Conservation (phyloP, 2,329 filamentous ascomycete genomes). For the Colletotrichum sansevieriae region DNA sequence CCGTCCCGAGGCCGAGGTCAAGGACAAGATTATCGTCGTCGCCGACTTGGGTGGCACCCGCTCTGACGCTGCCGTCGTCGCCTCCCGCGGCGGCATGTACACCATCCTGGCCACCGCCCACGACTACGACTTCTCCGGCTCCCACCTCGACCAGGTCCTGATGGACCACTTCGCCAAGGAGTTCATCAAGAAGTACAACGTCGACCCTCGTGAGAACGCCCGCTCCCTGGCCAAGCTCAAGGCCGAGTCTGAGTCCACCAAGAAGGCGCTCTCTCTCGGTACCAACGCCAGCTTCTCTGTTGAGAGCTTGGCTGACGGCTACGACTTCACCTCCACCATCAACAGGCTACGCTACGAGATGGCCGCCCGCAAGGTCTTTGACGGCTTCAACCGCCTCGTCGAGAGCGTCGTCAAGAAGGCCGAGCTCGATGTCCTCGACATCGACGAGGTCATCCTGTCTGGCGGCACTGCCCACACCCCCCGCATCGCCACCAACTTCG, state of each 20-base stretch:
- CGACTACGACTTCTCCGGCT: slow-evolving; percentile 93
- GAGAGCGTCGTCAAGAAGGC: slow-evolving; percentile 92
- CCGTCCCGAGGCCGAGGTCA: slow-evolving; percentile 76
- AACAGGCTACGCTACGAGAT: slow-evolving; percentile 96
- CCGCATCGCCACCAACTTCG: slow-evolving; percentile 86
- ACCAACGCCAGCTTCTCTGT: slow-evolving; percentile 92
- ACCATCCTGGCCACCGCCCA: slow-evolving; percentile 93
- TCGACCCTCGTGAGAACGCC: slow-evolving; percentile 85
- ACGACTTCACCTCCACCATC: slow-evolving; percentile 92
- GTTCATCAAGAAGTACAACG: slow-evolving; percentile 96
- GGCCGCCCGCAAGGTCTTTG: slow-evolving; percentile 86
- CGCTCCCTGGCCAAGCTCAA: slow-evolving; percentile 92
- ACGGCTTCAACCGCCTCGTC: slow-evolving; percentile 87
- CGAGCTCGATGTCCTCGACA: slow-evolving; percentile 88
- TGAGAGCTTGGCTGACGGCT: slow-evolving; percentile 88
- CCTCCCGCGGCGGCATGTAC: slow-evolving; percentile 95
- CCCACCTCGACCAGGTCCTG: slow-evolving; percentile 88
- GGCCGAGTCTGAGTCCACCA: slow-evolving; percentile 89
- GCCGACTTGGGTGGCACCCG: slow-evolving; percentile 93
- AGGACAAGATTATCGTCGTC: slow-evolving; percentile 92
- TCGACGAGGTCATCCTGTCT: slow-evolving; percentile 94
- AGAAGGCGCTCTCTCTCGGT: slow-evolving; percentile 91
- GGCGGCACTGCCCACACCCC: slow-evolving; percentile 95
- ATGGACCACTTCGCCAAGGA: slow-evolving; percentile 99
- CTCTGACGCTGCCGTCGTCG: slow-evolving; percentile 90